Base-by-base conservation (phyloP, 2,329 filamentous ascomycete species). In the Zopfia rhizophila region DNA sequence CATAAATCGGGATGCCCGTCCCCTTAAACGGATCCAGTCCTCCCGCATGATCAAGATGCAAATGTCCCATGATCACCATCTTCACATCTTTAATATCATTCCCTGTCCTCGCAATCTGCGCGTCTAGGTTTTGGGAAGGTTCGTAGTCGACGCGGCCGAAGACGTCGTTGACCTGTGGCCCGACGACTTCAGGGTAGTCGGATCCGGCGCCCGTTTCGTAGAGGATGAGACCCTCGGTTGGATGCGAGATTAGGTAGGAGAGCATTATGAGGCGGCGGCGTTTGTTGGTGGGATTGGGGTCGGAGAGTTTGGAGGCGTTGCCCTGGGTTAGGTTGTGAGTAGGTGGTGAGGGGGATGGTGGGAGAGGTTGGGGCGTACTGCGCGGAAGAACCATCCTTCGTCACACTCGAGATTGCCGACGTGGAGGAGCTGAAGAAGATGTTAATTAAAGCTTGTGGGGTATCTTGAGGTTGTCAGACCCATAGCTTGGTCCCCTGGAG, bases 11-110 rank as follows among this genome's bases (percentile, higher is more conserved):
- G 5, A 72, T 53, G 10, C 63, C 60, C 12, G 64, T 72, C 32
- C 61, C 60, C 25, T 55, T 53, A 56, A 72, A 72, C 27, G 57
- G 56, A 13, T 70, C 68, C 2, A 72, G 46, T 1, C 69, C 69
- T 1, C 70, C 68, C 0, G 69, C 66, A 35, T 72, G 70, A 36
- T 72, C 69, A 25, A 70, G 54, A 39, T 70, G 68, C 16, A 72
- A 47, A 38, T 72, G 70, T 6, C 69, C 69, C 45, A 72, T 69
- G 27, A 72, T 63, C 0, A 72, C 65, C 39, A 66, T 67, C 37
- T 65, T 69, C 5, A 72, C 49, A 40, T 72, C 68, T 23, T 64
- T 65, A 38, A 72, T 69, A 14, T 61, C 47, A 45, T 72, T 55
- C 7, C 67, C 68, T 11, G 67, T 67, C 31, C 55, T 53, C 7